Evolutionary conservation across 2,329 filamentous ascomycete species (phyloP).

Genomic region (Fusarium devonianum): DNA sequence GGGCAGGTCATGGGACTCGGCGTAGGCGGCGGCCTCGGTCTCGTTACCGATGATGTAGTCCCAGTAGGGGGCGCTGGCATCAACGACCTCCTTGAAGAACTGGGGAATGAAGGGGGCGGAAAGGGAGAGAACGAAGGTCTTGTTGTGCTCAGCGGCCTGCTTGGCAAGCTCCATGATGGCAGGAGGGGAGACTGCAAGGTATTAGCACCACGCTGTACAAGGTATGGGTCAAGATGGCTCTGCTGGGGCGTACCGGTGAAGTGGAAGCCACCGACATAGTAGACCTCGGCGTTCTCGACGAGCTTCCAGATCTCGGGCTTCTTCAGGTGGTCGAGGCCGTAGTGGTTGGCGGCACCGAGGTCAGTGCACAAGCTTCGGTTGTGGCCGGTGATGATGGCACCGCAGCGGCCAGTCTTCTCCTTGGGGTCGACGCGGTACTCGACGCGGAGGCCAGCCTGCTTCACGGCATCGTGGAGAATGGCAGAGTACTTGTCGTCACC

Average conservation of each 20-base stretch:
- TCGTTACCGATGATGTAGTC: slow-evolving; percentile 98
- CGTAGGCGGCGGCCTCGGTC: slow-evolving; percentile 89
- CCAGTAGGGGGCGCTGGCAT: slow-evolving; percentile 87
- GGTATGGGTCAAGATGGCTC: no score
- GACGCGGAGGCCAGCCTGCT: slow-evolving; percentile 86
- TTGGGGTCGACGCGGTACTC: slow-evolving; percentile 92
- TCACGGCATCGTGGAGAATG: slow-evolving; percentile 84
- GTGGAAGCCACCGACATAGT: slow-evolving; percentile 96
- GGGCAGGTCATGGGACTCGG: slow-evolving; percentile 77
- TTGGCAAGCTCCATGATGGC: slow-evolving; percentile 90
- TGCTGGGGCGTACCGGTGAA: slow-evolving; percentile 67
- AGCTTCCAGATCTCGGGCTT: slow-evolving; percentile 89
- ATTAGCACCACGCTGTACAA: no score
- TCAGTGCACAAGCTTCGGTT: slow-evolving; percentile 95
- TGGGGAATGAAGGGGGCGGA: slow-evolving; percentile 95
- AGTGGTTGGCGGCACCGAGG: slow-evolving; percentile 95
- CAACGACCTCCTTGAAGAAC: slow-evolving; percentile 97
- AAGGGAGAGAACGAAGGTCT: slow-evolving; percentile 89
- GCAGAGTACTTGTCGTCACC: slow-evolving; percentile 96
- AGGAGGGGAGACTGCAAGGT: slow-evolving; percentile 75
- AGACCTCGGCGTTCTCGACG: slow-evolving; percentile 86
- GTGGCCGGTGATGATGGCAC: slow-evolving; percentile 95
- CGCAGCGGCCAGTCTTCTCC: slow-evolving; percentile 89
- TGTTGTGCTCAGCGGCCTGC: slow-evolving; percentile 88
- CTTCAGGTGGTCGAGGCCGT: slow-evolving; percentile 93